Percentiles rank a stretch among this genome's conserved stretches.
Evolutionary conservation across 1,284 basidiomycete genomes (phyloP).

Genomic region (Hypsizygus ulmarius): DNA sequence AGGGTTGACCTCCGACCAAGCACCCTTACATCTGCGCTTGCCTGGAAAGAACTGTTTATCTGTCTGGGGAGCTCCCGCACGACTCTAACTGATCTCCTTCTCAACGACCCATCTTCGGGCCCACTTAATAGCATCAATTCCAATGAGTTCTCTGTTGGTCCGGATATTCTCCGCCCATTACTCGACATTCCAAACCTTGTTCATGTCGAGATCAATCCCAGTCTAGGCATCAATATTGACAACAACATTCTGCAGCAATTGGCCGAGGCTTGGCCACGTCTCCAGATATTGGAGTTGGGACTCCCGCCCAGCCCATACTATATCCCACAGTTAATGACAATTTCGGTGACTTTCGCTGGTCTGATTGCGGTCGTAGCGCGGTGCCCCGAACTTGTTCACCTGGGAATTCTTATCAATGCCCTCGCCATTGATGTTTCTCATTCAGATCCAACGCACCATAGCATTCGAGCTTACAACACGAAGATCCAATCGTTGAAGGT

Average conservation of each 20-base stretch:
- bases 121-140: not conserved
- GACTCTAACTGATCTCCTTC: not conserved
- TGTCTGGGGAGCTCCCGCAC: too few species aligned
- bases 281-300: not conserved
- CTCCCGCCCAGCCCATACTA: not conserved
- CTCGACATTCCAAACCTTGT: not conserved
- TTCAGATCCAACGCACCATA: not conserved
- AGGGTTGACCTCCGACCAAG: not conserved
- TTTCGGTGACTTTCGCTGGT: not conserved
- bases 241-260: not conserved
- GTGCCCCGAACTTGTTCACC: not conserved
- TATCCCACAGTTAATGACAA: too few species aligned
- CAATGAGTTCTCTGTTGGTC: not conserved
- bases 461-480: not conserved
- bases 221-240: not conserved
- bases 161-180: not conserved
- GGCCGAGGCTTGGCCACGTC: conserved; percentile 1
- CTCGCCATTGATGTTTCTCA: not conserved
- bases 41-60: too few species aligned
- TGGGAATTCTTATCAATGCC: not conserved
- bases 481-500: not conserved
- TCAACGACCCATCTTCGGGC: not conserved
- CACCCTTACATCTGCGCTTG: too few species aligned
- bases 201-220: not conserved
- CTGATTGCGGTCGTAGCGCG: not conserved